Conservation (phyloP, 306 rosid genomes). For the Morella rubra region DNA sequence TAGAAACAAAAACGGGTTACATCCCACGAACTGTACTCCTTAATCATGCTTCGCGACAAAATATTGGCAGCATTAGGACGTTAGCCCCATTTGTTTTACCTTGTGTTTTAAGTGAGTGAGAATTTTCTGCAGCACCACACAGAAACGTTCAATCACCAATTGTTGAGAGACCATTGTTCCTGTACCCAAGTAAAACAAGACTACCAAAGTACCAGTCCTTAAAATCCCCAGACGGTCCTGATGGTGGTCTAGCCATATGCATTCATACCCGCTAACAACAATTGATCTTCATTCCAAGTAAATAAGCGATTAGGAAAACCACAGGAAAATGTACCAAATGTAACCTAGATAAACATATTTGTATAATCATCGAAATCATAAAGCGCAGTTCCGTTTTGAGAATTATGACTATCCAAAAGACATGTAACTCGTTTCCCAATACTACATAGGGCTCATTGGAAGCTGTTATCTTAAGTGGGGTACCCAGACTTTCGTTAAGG, state of each 20-base stretch:
- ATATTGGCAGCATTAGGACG: background rate
- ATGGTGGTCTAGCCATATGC: background rate
- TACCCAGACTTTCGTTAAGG: background rate
- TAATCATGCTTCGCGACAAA: background rate
- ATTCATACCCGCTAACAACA: background rate
- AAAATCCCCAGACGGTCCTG: too few relatives aligned
- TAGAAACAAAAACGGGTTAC: background rate
- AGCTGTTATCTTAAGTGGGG: background rate
- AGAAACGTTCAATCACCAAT: background rate
- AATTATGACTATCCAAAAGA: background rate
- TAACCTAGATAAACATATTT: background rate
- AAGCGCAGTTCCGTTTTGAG: background rate
- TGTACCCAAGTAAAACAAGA: background rate
- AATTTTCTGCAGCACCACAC: background rate
- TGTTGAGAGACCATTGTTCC: background rate
- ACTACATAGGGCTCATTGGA: background rate
- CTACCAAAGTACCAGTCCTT: background rate
- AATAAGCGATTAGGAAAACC: background rate
- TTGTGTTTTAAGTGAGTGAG: background rate
- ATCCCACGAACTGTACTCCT: background rate
- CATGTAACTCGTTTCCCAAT: background rate
- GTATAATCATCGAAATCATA: background rate
- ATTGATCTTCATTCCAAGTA: background rate
- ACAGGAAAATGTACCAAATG: background rate
- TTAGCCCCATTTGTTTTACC: background rate